These are phyloP conservation scores for Apiotrichum sp. DNA, from an alignment of 1,284 basidiomycete genomes.

Conservation along the genomic window DNA sequence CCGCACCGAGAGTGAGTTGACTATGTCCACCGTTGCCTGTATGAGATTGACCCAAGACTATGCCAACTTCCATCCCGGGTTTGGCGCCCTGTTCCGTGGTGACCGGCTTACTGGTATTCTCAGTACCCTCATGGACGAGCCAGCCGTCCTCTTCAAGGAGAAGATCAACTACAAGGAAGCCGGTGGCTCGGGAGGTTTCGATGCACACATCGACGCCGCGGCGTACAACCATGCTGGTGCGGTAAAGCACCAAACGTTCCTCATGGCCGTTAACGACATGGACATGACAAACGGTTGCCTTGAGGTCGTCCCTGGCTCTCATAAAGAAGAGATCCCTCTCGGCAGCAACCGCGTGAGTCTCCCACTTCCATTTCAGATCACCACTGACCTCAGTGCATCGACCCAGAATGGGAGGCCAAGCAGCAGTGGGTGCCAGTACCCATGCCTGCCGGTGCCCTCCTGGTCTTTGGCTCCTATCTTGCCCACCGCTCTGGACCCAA, in stretches of 20 bases:
- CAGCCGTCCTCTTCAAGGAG: conserved; percentile 36
- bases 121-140: conserved; percentile 26
- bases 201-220: conserved; percentile 36
- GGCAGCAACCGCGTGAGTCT: conserved; percentile 16
- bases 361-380: no score
- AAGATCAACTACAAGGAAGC: conserved; percentile 43
- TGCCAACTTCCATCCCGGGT: conserved; percentile 31
- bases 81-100: conserved; percentile 27
- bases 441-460: conserved; percentile 29
- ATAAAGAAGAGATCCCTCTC: conserved; percentile 26
- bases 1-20: conserved; percentile 30
- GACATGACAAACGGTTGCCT: conserved; percentile 36
- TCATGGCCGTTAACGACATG: conserved; percentile 37
- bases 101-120: conserved; percentile 23
- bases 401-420: conserved; percentile 25
- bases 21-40: background rate
- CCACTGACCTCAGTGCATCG: conserved; percentile 19
- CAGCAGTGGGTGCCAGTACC: conserved; percentile 36
- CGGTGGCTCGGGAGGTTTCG: conserved; percentile 33
- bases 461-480: conserved; percentile 39
- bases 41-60: conserved; percentile 18
- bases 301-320: conserved; percentile 35
- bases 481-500: conserved; percentile 39
- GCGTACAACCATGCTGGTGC: conserved; percentile 29
- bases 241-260: conserved; percentile 27